These are phyloP conservation scores for Sporothrix humicola DNA, from an alignment of 2,329 filamentous ascomycete species.

Conservation along the genomic window DNA sequence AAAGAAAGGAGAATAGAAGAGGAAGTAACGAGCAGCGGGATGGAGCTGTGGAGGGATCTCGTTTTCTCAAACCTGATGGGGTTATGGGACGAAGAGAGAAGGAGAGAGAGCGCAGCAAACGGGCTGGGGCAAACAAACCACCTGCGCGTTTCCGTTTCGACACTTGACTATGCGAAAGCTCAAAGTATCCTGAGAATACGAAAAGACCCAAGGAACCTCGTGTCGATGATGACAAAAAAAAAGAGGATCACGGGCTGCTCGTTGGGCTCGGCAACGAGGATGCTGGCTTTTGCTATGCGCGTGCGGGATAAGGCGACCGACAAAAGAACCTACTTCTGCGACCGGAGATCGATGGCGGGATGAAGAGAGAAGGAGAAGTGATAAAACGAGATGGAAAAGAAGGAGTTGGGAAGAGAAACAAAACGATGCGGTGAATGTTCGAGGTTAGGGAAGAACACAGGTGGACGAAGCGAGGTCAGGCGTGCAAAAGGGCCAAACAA, in stretches of 20 bases:
- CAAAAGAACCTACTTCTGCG: slow-evolving; percentile 31
- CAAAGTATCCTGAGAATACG: slow-evolving; percentile 12
- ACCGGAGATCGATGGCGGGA: slow-evolving; percentile 28
- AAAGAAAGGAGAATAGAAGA: slow-evolving; percentile 13
- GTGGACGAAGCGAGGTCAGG: neutral
- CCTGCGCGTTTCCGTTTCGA: slow-evolving; percentile 30
- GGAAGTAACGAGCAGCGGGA: slow-evolving; percentile 21
- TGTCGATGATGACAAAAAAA: neutral
- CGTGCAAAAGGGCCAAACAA: slow-evolving; percentile 13
- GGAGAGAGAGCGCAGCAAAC: slow-evolving; percentile 14
- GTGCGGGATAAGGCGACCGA: slow-evolving; percentile 18
- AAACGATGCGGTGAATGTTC: neutral
- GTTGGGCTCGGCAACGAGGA: slow-evolving; percentile 9
- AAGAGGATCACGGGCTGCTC: neutral
- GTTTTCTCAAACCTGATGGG: slow-evolving; percentile 28
- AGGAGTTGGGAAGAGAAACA: slow-evolving; percentile 9
- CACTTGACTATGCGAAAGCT: slow-evolving; percentile 22
- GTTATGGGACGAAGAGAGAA: neutral
- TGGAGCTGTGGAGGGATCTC: slow-evolving; percentile 19
- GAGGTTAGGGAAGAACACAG: neutral
- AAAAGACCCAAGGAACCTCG: neutral
- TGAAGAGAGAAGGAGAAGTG: slow-evolving; percentile 1
- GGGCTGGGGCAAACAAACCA: slow-evolving; percentile 28
- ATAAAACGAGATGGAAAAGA: slow-evolving; percentile 19
- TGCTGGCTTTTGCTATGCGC: slow-evolving; percentile 12